Percentiles rank a stretch among this genome's conserved stretches.
These are phyloP conservation scores for Thozetella sp. DNA, from an alignment of 495 filamentous ascomycete species.

Conservation along the genomic window DNA sequence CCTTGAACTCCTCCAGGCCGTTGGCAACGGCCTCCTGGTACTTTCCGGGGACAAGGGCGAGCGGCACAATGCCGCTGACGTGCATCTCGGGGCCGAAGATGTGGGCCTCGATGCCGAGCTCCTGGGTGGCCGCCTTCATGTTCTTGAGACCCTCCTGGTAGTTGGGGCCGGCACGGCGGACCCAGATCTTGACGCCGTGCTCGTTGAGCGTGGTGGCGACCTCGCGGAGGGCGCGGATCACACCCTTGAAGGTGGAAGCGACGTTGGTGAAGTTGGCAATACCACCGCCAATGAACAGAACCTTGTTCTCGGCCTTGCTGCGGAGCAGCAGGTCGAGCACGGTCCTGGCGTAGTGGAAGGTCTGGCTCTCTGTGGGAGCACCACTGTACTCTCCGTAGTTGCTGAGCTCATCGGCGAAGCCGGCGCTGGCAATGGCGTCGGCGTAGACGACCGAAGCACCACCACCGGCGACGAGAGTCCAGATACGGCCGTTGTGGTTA, in stretches of 20 bases:
- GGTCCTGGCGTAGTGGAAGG: slow-evolving; percentile 96
- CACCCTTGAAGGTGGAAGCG: slow-evolving; percentile 98
- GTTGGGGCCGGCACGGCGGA: slow-evolving; percentile 97
- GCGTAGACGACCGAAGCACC: slow-evolving; percentile 99
- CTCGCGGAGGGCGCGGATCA: slow-evolving; percentile 95
- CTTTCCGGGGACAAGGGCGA: slow-evolving; percentile 60
- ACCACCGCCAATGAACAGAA: slow-evolving; percentile 98
- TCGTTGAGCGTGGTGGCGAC: slow-evolving; percentile 83
- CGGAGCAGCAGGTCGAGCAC: slow-evolving; percentile 98
- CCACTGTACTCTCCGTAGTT: slow-evolving; percentile 99
- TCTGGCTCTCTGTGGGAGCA: slow-evolving; percentile 96
- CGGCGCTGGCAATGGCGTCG: slow-evolving; percentile 95
- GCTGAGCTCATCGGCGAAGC: slow-evolving; percentile 93
- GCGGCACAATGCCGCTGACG: slow-evolving; percentile 65
- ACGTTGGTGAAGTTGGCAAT: slow-evolving; percentile 99
- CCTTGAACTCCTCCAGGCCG: slow-evolving; percentile 50
- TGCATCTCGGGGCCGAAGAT: slow-evolving; percentile 98
- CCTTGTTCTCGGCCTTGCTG: slow-evolving; percentile 84
- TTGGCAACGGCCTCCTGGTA: slow-evolving; percentile 48
- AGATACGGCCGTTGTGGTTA: slow-evolving; percentile 88
- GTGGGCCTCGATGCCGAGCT: slow-evolving; percentile 92
- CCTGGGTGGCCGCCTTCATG: slow-evolving; percentile 94
- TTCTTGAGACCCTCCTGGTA: slow-evolving; percentile 99
- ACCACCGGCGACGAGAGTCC: slow-evolving; percentile 98
- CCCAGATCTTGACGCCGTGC: slow-evolving; percentile 99